phyloP scores from a whole-genome alignment of 352 stramenopile genomes.

The Globisporangium megalacanthum region DNA sequence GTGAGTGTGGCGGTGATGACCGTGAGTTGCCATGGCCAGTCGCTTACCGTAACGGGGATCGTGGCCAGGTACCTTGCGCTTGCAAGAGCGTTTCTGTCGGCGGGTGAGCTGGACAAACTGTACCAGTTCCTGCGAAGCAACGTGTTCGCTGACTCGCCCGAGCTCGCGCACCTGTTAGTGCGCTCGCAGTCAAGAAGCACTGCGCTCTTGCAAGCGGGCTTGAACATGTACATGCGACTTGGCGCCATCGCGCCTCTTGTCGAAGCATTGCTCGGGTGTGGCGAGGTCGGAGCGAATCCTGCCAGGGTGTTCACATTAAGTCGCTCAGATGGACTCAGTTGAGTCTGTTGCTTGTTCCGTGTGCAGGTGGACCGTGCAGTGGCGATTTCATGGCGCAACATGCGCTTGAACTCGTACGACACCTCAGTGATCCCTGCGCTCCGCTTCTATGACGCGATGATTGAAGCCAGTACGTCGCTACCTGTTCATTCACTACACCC shows the following conservation, averaged over 20 bases:
- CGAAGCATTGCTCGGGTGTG: constrained; percentile 37
- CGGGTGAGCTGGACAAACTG: constrained; percentile 37
- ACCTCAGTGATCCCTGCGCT: constrained; percentile 32
- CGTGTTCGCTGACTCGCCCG: constrained; percentile 45
- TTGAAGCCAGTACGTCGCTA: constrained; percentile 18
- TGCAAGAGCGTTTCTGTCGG: constrained; percentile 42
- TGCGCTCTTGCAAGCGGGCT: constrained; percentile 43
- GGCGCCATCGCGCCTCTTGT: constrained; percentile 39
- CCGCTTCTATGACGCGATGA: constrained; percentile 43
- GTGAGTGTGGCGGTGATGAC: no score
- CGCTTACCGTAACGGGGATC: neutral
- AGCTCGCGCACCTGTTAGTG: constrained; percentile 52
- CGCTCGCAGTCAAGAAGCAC: constrained; percentile 16
- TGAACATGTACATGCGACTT: constrained; percentile 68
- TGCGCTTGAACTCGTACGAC: constrained; percentile 28
- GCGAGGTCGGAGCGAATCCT: constrained; percentile 25
- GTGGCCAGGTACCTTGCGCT: constrained; percentile 43
- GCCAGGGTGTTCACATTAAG: neutral
- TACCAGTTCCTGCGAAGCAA: constrained; percentile 67
- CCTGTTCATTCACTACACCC: neutral
- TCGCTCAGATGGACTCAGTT: neutral
- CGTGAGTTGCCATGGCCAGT: neutral
- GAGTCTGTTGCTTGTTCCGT: neutral
- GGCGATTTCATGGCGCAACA: constrained; percentile 43
- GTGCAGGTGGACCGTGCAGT: constrained; percentile 34